These are phyloP conservation scores for Fusarium papillatum DNA, from an alignment of 2,329 filamentous ascomycete species.

Conservation along the genomic window DNA sequence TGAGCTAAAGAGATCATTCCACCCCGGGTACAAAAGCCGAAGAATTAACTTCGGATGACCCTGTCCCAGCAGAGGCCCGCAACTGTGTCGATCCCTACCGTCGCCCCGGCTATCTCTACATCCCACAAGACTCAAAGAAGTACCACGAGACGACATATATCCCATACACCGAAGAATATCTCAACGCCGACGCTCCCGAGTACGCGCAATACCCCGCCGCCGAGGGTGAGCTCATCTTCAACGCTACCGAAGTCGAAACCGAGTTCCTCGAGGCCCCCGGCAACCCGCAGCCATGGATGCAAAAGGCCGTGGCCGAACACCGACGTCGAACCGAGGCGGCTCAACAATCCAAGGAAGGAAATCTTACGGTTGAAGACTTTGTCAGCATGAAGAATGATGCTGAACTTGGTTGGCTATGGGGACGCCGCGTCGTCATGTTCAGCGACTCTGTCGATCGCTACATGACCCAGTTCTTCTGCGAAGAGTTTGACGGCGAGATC, in stretches of 20 bases:
- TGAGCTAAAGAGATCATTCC: neutral
- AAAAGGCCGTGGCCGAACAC: constrained; percentile 25
- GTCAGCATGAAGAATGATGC: constrained; percentile 22
- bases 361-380: constrained; percentile 18
- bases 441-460: constrained; percentile 34
- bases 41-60: neutral
- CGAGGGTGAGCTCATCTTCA: constrained; percentile 72
- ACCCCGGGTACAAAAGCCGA: neutral
- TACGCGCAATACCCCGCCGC: constrained; percentile 54
- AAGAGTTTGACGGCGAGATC: constrained; percentile 23
- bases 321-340: constrained; percentile 10
- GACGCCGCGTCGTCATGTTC: constrained; percentile 33
- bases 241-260: constrained; percentile 66
- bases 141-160: constrained; percentile 61
- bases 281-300: constrained; percentile 36
- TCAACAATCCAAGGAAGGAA: neutral
- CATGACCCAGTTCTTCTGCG: constrained; percentile 33
- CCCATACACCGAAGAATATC: constrained; percentile 57
- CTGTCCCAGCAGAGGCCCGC: neutral
- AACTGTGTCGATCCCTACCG: constrained; percentile 44
- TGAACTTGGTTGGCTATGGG: constrained; percentile 33
- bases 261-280: constrained; percentile 18
- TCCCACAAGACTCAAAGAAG: constrained; percentile 70
- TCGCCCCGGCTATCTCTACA: constrained; percentile 70
- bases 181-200: constrained; percentile 68